Base-by-base conservation (phyloP, 1,284 basidiomycete species). In the Ganoderma boninense region DNA sequence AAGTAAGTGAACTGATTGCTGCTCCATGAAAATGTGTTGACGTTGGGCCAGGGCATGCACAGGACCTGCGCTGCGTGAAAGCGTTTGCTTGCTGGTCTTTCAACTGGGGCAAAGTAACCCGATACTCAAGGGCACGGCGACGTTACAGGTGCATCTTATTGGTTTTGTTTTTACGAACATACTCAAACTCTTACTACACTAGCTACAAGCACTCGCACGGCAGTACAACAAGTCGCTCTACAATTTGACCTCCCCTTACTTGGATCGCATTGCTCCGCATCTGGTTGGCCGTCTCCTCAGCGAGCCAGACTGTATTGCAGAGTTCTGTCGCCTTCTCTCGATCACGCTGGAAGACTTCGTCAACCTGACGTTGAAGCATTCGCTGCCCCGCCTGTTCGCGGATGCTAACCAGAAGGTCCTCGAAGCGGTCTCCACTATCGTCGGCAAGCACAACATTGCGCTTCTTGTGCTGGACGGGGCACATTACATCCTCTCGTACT, bases 351-450 rank as follows among this genome's bases (percentile, higher is more conserved):
- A 83, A 16, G 89, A 90, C 72, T 96, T 97, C 78, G 84, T 97
- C 66, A 84, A 86, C 2, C 84, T 89, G 23, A 94, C 92, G 0
- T 84, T 94, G 13, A 80, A 86, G 2, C 85, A 88, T 68, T 93
- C 90, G 0, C 83, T 97, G 1, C 96, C 96, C 0, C 82, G 85
- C 26, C 79, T 97, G 43, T 93, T 96, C 73, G 88, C 89, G 5
- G 84, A 84, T 44, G 86, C 88, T 69, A 89, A 96, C 62, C 68
- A 73, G 16, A 73, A 76, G 16, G 81, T 82, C 0, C 81, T 92
- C 18, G 78, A 84, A 10, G 79, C 79, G 4, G 78, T 90, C 35
- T 78, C 87, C 1, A 84, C 82, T 49, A 57, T 42, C 32, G 54
- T 62, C 11, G 84, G 88, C 67, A 76, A 90, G 7, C 82, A 81